Evolutionary conservation across 176 grass and related monocot genomes (phyloP).

Genomic region (Poa annua): DNA sequence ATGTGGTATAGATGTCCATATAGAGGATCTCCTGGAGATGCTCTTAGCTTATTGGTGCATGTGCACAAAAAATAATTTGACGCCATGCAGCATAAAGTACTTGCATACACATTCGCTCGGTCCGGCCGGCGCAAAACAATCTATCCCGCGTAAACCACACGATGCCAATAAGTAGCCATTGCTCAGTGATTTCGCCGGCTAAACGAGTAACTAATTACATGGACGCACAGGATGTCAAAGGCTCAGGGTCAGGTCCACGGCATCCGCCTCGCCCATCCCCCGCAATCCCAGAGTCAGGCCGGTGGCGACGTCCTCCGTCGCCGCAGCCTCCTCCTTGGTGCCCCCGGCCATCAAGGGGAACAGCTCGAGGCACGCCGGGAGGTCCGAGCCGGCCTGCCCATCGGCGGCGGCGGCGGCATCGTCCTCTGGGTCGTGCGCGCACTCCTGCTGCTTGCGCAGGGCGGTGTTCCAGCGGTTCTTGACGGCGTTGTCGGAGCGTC

Average conservation of each 20-base stretch:
- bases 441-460: slow-evolving; percentile 47
- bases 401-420: no score
- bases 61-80: no score
- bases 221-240: slow-evolving; percentile 5
- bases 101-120: no score
- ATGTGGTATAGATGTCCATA: no score
- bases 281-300: slow-evolving; percentile 45
- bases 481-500: slow-evolving; percentile 74
- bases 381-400: neutral
- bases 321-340: slow-evolving; percentile 6
- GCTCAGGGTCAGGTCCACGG: slow-evolving; percentile 30
- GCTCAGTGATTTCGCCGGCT: neutral
- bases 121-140: no score
- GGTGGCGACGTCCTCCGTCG: slow-evolving; percentile 3
- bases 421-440: neutral
- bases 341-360: neutral
- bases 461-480: slow-evolving; percentile 85
- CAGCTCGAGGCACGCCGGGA: slow-evolving; percentile 27
- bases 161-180: neutral
- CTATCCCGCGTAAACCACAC: neutral
- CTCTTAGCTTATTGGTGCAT: no score
- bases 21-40: no score
- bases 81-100: no score
- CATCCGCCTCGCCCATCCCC: slow-evolving; percentile 15
- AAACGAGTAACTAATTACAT: neutral